Percentiles rank a stretch among this genome's conserved stretches.
phyloP scores from a whole-genome alignment of 1,284 basidiomycete genomes.

The Sporisorium scitamineum region DNA sequence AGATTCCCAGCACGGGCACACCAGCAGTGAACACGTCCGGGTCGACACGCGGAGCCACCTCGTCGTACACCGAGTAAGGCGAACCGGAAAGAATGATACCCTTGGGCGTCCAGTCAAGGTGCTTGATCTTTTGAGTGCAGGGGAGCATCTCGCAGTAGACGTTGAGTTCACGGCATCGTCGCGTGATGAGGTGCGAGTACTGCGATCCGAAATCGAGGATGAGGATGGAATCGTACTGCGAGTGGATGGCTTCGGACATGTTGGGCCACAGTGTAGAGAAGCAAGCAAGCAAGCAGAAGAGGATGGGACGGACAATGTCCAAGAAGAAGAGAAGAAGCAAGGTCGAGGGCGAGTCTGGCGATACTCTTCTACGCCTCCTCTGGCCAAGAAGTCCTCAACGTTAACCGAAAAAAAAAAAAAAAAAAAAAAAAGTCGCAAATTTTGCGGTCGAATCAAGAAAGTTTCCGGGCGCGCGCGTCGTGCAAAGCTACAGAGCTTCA shows the following conservation, averaged over 20 bases:
- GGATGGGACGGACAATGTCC: constrained; percentile 43
- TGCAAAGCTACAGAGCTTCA: neutral
- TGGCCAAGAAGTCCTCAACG: too few relatives aligned
- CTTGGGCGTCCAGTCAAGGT: constrained; percentile 93
- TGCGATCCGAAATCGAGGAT: constrained; percentile 99
- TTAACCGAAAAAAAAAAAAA: neutral
- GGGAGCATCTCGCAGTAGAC: constrained; percentile 99
- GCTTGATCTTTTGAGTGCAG: constrained; percentile 91
- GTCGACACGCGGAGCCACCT: constrained; percentile 92
- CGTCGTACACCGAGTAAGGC: constrained; percentile 96
- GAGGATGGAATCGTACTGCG: constrained; percentile 94
- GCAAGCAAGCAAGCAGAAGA: constrained; percentile 5
- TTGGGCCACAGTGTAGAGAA: constrained; percentile 9
- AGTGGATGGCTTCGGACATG: constrained; percentile 78
- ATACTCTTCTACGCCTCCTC: too few relatives aligned
- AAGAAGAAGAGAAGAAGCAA: constrained; percentile 33
- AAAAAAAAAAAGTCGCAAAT: neutral
- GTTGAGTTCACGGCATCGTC: constrained; percentile 96
- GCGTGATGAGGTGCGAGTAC: constrained; percentile 98
- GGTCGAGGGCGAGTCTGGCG: too few relatives aligned
- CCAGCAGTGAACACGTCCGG: constrained; percentile 91
- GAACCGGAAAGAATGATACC: constrained; percentile 98
- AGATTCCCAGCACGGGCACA: constrained; percentile 94
- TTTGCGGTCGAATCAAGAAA: constrained; percentile 6
- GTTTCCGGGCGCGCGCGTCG: neutral